Percentiles rank a stretch among this genome's conserved stretches.
phyloP scores from a whole-genome alignment of 2,329 filamentous ascomycete species.

The Exophiala sp. region DNA sequence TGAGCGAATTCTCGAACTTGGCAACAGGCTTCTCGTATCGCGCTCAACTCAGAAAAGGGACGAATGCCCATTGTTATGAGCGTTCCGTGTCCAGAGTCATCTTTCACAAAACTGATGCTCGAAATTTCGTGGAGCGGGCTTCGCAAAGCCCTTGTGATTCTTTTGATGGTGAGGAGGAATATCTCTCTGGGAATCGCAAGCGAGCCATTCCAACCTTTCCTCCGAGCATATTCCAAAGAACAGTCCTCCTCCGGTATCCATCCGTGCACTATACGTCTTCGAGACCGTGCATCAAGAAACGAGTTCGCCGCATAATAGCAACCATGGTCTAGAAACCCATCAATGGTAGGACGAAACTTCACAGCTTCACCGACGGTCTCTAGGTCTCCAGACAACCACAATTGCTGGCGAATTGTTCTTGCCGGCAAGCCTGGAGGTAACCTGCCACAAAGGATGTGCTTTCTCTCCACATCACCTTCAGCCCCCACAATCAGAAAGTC shows the following conservation, averaged over 20 bases:
- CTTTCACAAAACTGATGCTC: constrained; percentile 36
- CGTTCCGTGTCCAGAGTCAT: constrained; percentile 10
- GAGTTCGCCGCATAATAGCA: constrained; percentile 50
- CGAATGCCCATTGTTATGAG: constrained; percentile 42
- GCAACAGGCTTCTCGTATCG: constrained; percentile 17
- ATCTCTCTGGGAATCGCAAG: constrained; percentile 47
- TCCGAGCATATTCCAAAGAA: constrained; percentile 40
- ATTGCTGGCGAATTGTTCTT: constrained; percentile 31
- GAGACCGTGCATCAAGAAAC: constrained; percentile 45
- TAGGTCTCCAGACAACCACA: constrained; percentile 45
- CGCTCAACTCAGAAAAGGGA: constrained; percentile 36
- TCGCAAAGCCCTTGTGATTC: constrained; percentile 37
- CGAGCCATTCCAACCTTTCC: constrained; percentile 50
- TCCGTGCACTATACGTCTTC: constrained; percentile 44
- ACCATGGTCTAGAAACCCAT: constrained; percentile 49
- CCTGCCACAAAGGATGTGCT: neutral
- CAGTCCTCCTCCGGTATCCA: constrained; percentile 54
- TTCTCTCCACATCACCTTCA: constrained; percentile 37
- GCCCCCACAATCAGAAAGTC: constrained; percentile 47
- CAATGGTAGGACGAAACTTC: constrained; percentile 38
- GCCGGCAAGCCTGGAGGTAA: neutral
- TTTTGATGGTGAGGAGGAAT: constrained; percentile 37
- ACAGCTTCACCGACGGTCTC: neutral
- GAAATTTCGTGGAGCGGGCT: constrained; percentile 41
- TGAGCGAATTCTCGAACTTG: no score